These are phyloP conservation scores for Sclerotinia subarctica DNA, from an alignment of 2,329 filamentous ascomycete species.

Conservation along the genomic window DNA sequence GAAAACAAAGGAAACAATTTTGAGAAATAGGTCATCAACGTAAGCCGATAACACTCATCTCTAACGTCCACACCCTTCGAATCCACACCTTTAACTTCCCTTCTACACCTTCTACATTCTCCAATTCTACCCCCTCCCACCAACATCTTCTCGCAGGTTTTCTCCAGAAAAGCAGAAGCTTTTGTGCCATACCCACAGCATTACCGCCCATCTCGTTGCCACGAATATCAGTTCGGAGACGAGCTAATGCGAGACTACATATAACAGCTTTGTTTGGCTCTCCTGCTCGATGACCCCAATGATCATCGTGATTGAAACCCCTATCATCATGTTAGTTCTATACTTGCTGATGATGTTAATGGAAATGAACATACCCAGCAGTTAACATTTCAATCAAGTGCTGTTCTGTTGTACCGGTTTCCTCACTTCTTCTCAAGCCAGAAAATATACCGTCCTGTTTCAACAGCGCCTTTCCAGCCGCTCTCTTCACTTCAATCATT, in stretches of 20 bases:
- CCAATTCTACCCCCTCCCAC: constrained; percentile 97
- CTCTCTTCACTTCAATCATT: constrained; percentile 95
- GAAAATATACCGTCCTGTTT: constrained; percentile 95
- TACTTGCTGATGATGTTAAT: background rate
- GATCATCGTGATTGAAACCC: constrained; percentile 93
- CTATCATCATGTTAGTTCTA: constrained; percentile 46
- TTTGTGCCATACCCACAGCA: constrained; percentile 96
- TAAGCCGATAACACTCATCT: constrained; percentile 93
- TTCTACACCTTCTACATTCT: constrained; percentile 84
- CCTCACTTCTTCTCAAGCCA: constrained; percentile 89
- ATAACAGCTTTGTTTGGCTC: constrained; percentile 99
- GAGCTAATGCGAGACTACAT: constrained; percentile 89
- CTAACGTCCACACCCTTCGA: constrained; percentile 92
- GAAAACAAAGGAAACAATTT: constrained; percentile 18
- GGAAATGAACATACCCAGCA: constrained; percentile 68
- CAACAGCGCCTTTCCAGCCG: constrained; percentile 80
- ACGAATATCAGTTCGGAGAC: constrained; percentile 87
- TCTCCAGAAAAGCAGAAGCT: constrained; percentile 94
- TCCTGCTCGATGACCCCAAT: constrained; percentile 93
- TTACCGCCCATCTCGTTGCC: constrained; percentile 72
- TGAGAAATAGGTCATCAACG: constrained; percentile 41
- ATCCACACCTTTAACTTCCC: constrained; percentile 98
- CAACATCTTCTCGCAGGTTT: constrained; percentile 95
- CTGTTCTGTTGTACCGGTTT: constrained; percentile 93
- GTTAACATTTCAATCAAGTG: constrained; percentile 99